phyloP scores from a whole-genome alignment of 2,329 filamentous ascomycete genomes.

The Salinomyces thailandicus region DNA sequence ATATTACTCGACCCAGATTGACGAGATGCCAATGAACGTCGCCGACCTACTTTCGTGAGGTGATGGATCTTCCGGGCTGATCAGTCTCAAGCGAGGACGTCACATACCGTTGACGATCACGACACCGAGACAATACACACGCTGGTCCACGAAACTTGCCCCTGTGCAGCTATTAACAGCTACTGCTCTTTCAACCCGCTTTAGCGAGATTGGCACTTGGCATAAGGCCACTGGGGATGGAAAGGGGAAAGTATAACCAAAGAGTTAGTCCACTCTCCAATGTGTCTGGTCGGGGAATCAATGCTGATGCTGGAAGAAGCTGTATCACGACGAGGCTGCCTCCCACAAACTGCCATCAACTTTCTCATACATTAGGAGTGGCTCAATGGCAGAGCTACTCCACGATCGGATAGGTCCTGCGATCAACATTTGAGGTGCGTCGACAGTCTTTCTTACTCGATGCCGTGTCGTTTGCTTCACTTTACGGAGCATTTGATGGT shows the following conservation, averaged over 20 bases:
- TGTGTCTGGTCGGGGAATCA: too few species aligned
- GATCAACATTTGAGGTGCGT: too few species aligned
- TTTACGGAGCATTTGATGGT: too few species aligned
- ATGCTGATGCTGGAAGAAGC: too few species aligned
- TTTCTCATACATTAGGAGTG: too few species aligned
- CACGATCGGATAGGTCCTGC: too few species aligned
- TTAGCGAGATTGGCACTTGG: constrained; percentile 6
- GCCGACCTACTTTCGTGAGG: constrained; percentile 28
- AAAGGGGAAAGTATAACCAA: constrained; percentile 17
- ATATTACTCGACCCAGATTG: constrained; percentile 93
- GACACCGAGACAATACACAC: neutral
- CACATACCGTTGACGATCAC: neutral
- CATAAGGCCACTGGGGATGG: constrained; percentile 24
- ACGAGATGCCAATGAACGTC: constrained; percentile 95
- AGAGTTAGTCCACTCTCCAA: constrained; percentile 4
- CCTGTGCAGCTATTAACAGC: neutral
- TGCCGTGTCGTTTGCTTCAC: too few species aligned
- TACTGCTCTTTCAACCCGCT: neutral
- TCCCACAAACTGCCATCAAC: too few species aligned
- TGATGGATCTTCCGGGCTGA: neutral
- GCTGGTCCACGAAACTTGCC: neutral
- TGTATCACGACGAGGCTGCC: too few species aligned
- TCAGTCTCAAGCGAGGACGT: neutral
- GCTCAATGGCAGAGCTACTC: too few species aligned
- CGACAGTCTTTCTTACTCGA: too few species aligned